These are phyloP conservation scores for Botrytis pseudocinerea DNA, from an alignment of 2,329 filamentous ascomycete species.

Conservation along the genomic window DNA sequence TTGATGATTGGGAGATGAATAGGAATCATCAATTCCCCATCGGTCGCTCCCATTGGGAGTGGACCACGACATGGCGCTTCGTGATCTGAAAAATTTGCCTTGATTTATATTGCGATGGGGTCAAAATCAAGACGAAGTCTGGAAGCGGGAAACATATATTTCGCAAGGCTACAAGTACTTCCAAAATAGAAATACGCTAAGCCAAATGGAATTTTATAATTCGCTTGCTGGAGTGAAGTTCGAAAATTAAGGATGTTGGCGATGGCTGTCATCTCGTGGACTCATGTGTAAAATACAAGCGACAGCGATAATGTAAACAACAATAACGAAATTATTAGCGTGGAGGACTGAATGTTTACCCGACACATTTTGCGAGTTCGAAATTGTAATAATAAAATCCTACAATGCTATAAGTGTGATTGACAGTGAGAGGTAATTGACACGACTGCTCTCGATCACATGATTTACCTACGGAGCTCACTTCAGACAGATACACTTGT, in stretches of 20 bases:
- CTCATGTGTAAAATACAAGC: background rate
- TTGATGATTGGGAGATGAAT: background rate
- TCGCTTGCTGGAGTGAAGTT: background rate
- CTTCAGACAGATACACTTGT: background rate
- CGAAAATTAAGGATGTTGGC: background rate
- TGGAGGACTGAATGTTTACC: background rate
- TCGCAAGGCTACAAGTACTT: background rate
- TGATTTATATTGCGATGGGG: background rate
- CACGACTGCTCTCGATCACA: background rate
- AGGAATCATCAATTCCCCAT: background rate
- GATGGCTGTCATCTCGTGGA: background rate
- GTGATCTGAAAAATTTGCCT: background rate
- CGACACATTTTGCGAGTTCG: accelerated
- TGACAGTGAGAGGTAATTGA: background rate
- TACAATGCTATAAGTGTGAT: background rate
- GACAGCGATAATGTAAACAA: background rate
- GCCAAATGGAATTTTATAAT: background rate
- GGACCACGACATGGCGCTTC: background rate
- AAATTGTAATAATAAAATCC: background rate
- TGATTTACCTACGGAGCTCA: background rate
- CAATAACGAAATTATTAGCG: too few relatives aligned
- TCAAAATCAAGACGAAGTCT: background rate
- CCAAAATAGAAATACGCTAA: background rate
- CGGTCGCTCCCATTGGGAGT: background rate
- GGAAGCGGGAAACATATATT: background rate